A percentile compares a stretch with the other conserved stretches of the same genome.
These are phyloP conservation scores for Mycena vitilis DNA, from an alignment of 768 basidiomycete genomes.

Conservation along the genomic window DNA sequence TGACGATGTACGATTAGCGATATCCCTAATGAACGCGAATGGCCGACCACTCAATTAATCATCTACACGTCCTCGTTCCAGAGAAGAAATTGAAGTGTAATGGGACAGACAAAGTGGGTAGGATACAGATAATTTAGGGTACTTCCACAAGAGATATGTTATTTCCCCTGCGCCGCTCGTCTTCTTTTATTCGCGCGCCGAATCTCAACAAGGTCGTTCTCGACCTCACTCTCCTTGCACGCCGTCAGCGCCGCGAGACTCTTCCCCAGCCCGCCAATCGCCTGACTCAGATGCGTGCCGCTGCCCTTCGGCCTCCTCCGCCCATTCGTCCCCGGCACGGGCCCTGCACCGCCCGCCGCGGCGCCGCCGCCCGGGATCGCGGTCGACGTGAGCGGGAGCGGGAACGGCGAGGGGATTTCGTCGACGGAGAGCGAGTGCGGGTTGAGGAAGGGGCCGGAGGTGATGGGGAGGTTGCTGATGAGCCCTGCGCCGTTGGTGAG, in stretches of 20 bases:
- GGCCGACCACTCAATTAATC: not conserved
- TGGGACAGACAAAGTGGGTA: too few relatives aligned
- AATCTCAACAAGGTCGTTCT: conserved; percentile 82
- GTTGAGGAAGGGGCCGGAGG: conserved; percentile 77
- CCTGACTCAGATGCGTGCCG: conserved; percentile 65
- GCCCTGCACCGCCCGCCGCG: conserved; percentile 45
- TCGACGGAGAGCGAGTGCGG: conserved; percentile 89
- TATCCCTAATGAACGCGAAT: conserved; percentile 10
- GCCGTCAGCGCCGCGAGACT: conserved; percentile 67
- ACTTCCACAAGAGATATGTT: conserved; percentile 4
- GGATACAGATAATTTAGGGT: conserved; percentile 20
- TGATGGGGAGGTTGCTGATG: conserved; percentile 66
- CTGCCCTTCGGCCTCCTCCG: conserved; percentile 65
- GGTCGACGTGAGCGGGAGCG: conserved; percentile 73
- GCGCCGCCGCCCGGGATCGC: conserved; percentile 50
- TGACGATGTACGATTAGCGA: conserved; percentile 21
- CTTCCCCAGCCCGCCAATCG: conserved; percentile 79
- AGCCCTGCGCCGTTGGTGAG: conserved; percentile 49
- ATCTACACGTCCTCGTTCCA: not conserved
- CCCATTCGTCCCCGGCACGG: conserved; percentile 51
- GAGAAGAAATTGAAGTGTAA: not conserved
- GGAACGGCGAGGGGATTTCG: conserved; percentile 88
- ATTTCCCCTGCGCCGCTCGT: conserved; percentile 48
- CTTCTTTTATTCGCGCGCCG: conserved; percentile 78
- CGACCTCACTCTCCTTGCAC: conserved; percentile 77